These are phyloP conservation scores for Hanseniaspora uvarum DNA, from an alignment of 1,139 yeast genomes.

Conservation along the genomic window DNA sequence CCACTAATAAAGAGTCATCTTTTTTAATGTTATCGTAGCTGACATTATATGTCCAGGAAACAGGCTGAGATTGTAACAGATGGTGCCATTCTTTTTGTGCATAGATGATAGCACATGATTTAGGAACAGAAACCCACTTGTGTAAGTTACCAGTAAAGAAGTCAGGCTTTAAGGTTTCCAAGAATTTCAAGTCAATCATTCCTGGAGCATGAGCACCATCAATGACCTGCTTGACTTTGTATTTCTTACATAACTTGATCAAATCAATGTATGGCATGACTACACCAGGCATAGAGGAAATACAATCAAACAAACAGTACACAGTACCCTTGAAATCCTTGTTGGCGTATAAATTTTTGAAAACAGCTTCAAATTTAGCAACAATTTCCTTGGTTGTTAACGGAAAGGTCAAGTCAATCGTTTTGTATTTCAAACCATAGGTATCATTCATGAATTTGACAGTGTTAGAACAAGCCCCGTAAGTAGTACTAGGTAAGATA, in stretches of 20 bases:
- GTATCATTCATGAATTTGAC: slow-evolving; percentile 39
- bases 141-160: slow-evolving; percentile 56
- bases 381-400: slow-evolving; percentile 38
- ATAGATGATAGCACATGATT: slow-evolving; percentile 51
- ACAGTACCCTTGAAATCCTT: slow-evolving; percentile 21
- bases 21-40: slow-evolving; percentile 6
- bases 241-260: slow-evolving; percentile 39
- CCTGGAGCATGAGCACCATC: slow-evolving; percentile 73
- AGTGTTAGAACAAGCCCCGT: slow-evolving; percentile 49
- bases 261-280: slow-evolving; percentile 47
- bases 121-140: slow-evolving; percentile 58
- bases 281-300: slow-evolving; percentile 57
- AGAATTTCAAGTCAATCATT: slow-evolving; percentile 36
- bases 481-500: slow-evolving; percentile 44
- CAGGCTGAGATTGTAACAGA: slow-evolving; percentile 48
- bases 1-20: slow-evolving; percentile 22
- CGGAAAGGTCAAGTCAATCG: slow-evolving; percentile 43
- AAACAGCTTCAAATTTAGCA: slow-evolving; percentile 32
- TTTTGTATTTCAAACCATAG: slow-evolving; percentile 38
- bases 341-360: slow-evolving; percentile 28
- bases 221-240: slow-evolving; percentile 45
- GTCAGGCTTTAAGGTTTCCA: slow-evolving; percentile 42
- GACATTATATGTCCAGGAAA: slow-evolving; percentile 33
- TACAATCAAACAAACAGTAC: slow-evolving; percentile 45
- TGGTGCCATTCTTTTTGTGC: slow-evolving; percentile 45